Percentiles rank a stretch among this genome's conserved stretches.
phyloP scores from a whole-genome alignment of 1,284 basidiomycete genomes.

The Boletellus sp. region DNA sequence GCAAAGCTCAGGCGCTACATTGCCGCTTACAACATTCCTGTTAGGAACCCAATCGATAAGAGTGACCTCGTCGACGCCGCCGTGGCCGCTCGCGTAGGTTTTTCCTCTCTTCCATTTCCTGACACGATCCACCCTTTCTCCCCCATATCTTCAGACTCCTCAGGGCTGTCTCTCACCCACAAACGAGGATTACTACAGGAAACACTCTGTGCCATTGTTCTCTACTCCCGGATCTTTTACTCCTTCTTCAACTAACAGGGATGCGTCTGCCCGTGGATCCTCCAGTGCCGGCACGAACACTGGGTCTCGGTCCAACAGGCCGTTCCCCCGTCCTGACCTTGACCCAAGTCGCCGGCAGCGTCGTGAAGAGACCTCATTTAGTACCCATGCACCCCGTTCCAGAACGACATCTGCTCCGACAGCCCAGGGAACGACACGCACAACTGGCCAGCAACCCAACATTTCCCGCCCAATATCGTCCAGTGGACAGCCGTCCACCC shows the following conservation, averaged over 20 bases:
- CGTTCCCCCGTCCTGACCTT: constrained; percentile 40
- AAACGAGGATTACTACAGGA: constrained; percentile 57
- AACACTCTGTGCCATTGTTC: constrained; percentile 58
- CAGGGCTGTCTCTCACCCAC: constrained; percentile 25
- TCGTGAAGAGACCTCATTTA: constrained; percentile 21
- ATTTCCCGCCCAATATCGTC: constrained; percentile 25
- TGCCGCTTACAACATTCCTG: constrained; percentile 62
- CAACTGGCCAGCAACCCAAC: constrained; percentile 9
- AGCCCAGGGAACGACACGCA: constrained; percentile 13
- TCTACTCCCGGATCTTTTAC: constrained; percentile 31
- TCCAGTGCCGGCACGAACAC: constrained; percentile 11
- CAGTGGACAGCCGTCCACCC: constrained; percentile 18
- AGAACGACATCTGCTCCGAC: constrained; percentile 26
- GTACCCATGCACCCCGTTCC: constrained; percentile 20
- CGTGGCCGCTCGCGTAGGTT: constrained; percentile 49
- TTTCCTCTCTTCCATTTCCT: not conserved
- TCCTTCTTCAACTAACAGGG: constrained; percentile 24
- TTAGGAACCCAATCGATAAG: constrained; percentile 67
- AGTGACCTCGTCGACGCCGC: constrained; percentile 69
- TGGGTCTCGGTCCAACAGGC: constrained; percentile 10
- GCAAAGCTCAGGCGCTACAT: constrained; percentile 65
- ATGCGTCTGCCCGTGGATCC: constrained; percentile 10
- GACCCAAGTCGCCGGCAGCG: constrained; percentile 28
- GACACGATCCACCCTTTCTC: constrained; percentile 22
- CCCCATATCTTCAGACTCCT: constrained; percentile 23